Conservation (phyloP, 352 stramenopile genomes). For the Aphanomyces invadans region DNA sequence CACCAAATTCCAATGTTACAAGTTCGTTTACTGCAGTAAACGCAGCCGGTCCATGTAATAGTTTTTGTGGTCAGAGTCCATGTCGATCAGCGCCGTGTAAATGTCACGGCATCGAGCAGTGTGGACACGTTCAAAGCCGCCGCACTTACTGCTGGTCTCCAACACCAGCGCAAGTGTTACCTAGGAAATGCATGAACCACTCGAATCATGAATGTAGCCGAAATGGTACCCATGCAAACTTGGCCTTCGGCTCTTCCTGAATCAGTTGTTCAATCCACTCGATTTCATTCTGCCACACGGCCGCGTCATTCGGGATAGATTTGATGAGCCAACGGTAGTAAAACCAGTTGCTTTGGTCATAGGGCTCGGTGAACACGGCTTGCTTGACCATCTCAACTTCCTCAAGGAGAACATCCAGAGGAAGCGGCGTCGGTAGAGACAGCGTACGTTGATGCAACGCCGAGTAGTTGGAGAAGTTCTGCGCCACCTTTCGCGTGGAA, state of each 20-base stretch:
- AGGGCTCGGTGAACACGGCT: constrained; percentile 97
- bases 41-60: constrained; percentile 41
- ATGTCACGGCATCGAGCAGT: constrained; percentile 31
- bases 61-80: constrained; percentile 52
- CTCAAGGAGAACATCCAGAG: constrained; percentile 43
- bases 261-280: constrained; percentile 76
- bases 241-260: constrained; percentile 65
- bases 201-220: constrained; percentile 38
- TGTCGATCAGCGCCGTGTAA: constrained; percentile 37
- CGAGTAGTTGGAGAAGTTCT: constrained; percentile 99
- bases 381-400: constrained; percentile 87
- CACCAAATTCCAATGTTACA: too few species aligned
- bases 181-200: constrained; percentile 1
- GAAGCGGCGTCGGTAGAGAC: constrained; percentile 40
- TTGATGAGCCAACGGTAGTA: constrained; percentile 94
- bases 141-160: constrained; percentile 25
- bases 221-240: constrained; percentile 67
- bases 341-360: constrained; percentile 98
- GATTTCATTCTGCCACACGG: constrained; percentile 61
- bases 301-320: constrained; percentile 41
- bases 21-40: neutral
- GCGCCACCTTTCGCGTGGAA: constrained; percentile 91
- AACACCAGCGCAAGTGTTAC: constrained; percentile 19
- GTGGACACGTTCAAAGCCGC: neutral
- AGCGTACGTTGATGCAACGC: constrained; percentile 69